Conservation (phyloP, 352 stramenopile genomes). For the Globisporangium recalcitrans region DNA sequence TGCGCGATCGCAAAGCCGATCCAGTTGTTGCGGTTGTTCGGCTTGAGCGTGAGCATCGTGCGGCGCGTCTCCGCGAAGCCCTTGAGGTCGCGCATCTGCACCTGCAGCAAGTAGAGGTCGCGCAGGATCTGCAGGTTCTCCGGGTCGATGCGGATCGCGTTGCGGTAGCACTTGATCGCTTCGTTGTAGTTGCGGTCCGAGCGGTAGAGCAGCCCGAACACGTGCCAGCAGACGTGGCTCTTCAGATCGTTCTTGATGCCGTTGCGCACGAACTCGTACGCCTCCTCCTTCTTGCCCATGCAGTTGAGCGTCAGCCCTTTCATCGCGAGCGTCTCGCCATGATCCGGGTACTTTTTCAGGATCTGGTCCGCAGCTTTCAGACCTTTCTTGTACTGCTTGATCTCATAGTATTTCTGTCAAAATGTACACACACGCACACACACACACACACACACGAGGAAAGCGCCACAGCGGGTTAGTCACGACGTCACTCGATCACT, state of each 20-base stretch:
- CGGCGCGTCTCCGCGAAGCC: slow-evolving; percentile 94
- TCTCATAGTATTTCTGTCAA: slow-evolving; percentile 98
- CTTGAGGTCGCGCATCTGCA: slow-evolving; percentile 87
- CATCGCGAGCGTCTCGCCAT: slow-evolving; percentile 97
- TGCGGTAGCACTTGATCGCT: slow-evolving; percentile 98
- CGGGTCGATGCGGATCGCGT: slow-evolving; percentile 94
- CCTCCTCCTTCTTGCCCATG: slow-evolving; percentile 93
- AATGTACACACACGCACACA: neutral
- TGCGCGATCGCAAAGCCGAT: slow-evolving; percentile 95
- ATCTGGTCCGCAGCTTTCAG: slow-evolving; percentile 94
- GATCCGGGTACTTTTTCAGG: slow-evolving; percentile 96
- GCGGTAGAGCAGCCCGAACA: slow-evolving; percentile 96
- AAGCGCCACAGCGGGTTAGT: neutral
- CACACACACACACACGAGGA: neutral
- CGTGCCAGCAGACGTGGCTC: slow-evolving; percentile 98
- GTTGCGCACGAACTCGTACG: slow-evolving; percentile 94
- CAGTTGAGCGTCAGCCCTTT: slow-evolving; percentile 96
- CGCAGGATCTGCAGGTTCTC: slow-evolving; percentile 97
- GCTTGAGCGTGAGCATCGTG: slow-evolving; percentile 91
- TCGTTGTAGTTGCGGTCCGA: slow-evolving; percentile 96
- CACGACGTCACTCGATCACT: neutral
- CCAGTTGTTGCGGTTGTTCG: slow-evolving; percentile 95
- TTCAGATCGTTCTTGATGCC: slow-evolving; percentile 91
- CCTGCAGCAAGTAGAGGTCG: slow-evolving; percentile 95
- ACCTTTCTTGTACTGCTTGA: slow-evolving; percentile 99